Percentiles rank a stretch among this genome's conserved stretches.
Evolutionary conservation across 2,329 filamentous ascomycete genomes (phyloP).

Genomic region (Lomentospora prolificans): DNA sequence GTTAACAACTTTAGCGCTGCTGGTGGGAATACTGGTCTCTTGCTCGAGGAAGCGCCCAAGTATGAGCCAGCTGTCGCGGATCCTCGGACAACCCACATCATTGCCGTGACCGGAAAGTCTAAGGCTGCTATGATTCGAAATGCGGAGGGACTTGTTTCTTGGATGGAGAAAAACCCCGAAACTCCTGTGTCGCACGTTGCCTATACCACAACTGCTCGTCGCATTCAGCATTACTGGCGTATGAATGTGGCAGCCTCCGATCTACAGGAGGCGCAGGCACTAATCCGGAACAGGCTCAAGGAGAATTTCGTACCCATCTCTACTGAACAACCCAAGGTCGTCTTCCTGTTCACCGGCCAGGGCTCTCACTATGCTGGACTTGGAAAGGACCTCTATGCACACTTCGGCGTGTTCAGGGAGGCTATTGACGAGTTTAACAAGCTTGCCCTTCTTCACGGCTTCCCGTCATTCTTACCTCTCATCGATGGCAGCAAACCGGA

Average conservation of each 20-base stretch:
- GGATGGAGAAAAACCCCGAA: slow-evolving; percentile 41
- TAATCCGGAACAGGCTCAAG: slow-evolving; percentile 44
- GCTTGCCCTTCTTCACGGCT: slow-evolving; percentile 37
- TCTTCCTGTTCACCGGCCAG: slow-evolving; percentile 47
- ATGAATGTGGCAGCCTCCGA: slow-evolving; percentile 35
- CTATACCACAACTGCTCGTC: slow-evolving; percentile 59
- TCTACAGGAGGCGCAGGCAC: slow-evolving; percentile 30
- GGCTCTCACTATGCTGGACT: slow-evolving; percentile 43
- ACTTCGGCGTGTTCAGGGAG: slow-evolving; percentile 36
- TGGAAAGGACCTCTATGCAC: slow-evolving; percentile 38
- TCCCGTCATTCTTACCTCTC: slow-evolving; percentile 44
- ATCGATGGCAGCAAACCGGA: slow-evolving; percentile 33
- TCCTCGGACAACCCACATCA: slow-evolving; percentile 44
- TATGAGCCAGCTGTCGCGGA: slow-evolving; percentile 37
- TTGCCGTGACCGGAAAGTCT: slow-evolving; percentile 48
- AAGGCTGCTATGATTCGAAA: slow-evolving; percentile 49
- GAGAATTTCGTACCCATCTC: slow-evolving; percentile 42
- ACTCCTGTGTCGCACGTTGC: slow-evolving; percentile 48
- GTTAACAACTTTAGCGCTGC: slow-evolving; percentile 65
- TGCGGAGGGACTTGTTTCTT: slow-evolving; percentile 41
- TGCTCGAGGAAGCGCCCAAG: slow-evolving; percentile 52
- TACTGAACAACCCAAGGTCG: slow-evolving; percentile 29
- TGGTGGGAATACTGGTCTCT: slow-evolving; percentile 59
- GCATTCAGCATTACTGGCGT: slow-evolving; percentile 49
- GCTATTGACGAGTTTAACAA: slow-evolving; percentile 48